Conservation (phyloP, 768 basidiomycete species). For the Rhodotorula babjevae region DNA sequence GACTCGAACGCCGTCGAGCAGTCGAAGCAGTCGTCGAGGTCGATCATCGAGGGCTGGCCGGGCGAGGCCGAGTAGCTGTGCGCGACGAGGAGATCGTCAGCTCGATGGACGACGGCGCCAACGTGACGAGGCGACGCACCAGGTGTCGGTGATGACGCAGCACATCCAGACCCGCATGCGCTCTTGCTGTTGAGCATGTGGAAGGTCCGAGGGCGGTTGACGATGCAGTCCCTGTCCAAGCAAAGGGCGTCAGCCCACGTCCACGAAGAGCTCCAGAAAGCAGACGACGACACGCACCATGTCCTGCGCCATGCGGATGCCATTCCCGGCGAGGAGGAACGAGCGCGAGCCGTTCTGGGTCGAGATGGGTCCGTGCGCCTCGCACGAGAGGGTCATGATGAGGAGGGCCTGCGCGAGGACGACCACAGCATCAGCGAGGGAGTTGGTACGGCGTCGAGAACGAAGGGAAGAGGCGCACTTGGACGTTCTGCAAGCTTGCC, state of each 20-base stretch:
- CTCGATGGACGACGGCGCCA: not conserved
- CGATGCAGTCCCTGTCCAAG: not conserved
- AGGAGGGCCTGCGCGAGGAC: not conserved
- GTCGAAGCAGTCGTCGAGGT: slow-evolving; percentile 1
- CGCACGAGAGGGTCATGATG: not conserved
- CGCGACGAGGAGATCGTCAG: not conserved
- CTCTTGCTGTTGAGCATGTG: not conserved
- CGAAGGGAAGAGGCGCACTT: not conserved
- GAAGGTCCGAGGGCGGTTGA: not conserved
- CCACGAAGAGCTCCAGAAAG: not conserved
- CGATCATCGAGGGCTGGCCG: not conserved
- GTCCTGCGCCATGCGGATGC: not conserved
- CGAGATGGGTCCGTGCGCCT: not conserved
- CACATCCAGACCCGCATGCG: not conserved
- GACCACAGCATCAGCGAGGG: too few species aligned
- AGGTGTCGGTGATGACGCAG: not conserved
- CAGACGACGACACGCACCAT: not conserved
- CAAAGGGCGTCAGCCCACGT: too few species aligned
- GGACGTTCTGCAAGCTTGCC: not conserved
- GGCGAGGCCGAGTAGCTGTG: not conserved
- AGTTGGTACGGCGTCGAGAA: too few species aligned
- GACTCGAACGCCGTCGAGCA: not conserved
- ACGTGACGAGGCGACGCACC: not conserved
- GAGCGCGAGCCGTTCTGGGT: not conserved
- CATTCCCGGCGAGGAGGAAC: not conserved